Base-by-base conservation (phyloP, 2,329 filamentous ascomycete species). In the Colletotrichum sp. region DNA sequence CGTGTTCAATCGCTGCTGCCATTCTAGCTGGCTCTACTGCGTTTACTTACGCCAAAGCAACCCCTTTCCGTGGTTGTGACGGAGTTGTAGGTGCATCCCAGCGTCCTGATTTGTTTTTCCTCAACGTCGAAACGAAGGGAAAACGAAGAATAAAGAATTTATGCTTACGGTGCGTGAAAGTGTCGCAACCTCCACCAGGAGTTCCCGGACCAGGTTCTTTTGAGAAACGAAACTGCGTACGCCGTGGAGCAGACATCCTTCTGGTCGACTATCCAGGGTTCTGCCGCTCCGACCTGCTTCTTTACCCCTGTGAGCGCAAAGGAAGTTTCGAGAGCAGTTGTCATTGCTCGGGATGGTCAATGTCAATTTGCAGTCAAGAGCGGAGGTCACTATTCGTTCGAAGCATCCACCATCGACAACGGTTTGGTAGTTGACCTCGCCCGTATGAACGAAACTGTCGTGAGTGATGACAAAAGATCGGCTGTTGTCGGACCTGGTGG, bases 311-410 rank as follows among this genome's bases (percentile, higher is more conserved):
- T 1, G 2, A 55, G 6, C 12, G 26, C 77, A 0, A 52, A 64
- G 2, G 80, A 81, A 59, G 77, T 82, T 10, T 78, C 79, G 7
- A 55, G 28, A 1, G 73, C 77, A 6, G 74, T 80, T 3, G 8
- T 30, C 13, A 12, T 57, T 69, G 55, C 26, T 71, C 39, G 57
- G 15, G 16, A 73, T 78, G 39, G n/a, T 6, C 39, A 57, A 12
- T 71, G 69, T 28, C 36, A 16, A 0, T 88, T 88, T 78, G 86
- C 88, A 0, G 83, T 86, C 36, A 86, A 86, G 57, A 86, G 86
- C 69, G 87, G 87, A n/a, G 88, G 87, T 0, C 88, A 89, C 77
- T 83, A 85, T 8, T 82, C 85, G 7, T 86, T 87, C 76, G 81
- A 83, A 1, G 81, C 83, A 5, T 86, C 87, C 0, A 87, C 81